Evolutionary conservation across 345 rosid species (phyloP).

Genomic region (Salix exigua): DNA sequence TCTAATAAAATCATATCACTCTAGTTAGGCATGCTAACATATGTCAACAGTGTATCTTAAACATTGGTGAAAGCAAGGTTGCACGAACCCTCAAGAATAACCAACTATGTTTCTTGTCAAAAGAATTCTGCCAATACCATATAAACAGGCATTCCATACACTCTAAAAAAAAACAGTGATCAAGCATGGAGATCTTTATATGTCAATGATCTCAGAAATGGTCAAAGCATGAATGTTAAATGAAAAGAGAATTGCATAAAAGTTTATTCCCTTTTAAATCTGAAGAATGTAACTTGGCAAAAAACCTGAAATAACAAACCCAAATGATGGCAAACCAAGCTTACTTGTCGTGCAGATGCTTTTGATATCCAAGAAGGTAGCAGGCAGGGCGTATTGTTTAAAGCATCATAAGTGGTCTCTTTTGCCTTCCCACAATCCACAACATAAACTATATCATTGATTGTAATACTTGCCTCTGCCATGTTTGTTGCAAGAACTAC

Average conservation of each 20-base stretch:
- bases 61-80: neutral
- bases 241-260: neutral
- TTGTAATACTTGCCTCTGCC: slow-evolving; percentile 99
- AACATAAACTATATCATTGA: slow-evolving; percentile 89
- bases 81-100: neutral
- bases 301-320: neutral
- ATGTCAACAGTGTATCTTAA: neutral
- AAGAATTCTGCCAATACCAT: slow-evolving; percentile 6
- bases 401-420: slow-evolving; percentile 98
- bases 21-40: neutral
- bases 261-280: neutral
- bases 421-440: slow-evolving; percentile 98
- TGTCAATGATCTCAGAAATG: neutral
- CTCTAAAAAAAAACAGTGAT: neutral
- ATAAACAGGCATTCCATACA: neutral
- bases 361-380: slow-evolving; percentile 97
- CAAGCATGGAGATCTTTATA: neutral
- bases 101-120: neutral
- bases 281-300: neutral
- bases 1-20: neutral
- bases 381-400: slow-evolving; percentile 97
- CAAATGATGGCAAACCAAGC: slow-evolving; percentile 18
- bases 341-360: slow-evolving; percentile 90
- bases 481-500: slow-evolving; percentile 93
- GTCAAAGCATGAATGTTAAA: neutral